Evolutionary conservation across 208 protist genomes (phyloP).

Genomic region (Trypanosoma rangeli): DNA sequence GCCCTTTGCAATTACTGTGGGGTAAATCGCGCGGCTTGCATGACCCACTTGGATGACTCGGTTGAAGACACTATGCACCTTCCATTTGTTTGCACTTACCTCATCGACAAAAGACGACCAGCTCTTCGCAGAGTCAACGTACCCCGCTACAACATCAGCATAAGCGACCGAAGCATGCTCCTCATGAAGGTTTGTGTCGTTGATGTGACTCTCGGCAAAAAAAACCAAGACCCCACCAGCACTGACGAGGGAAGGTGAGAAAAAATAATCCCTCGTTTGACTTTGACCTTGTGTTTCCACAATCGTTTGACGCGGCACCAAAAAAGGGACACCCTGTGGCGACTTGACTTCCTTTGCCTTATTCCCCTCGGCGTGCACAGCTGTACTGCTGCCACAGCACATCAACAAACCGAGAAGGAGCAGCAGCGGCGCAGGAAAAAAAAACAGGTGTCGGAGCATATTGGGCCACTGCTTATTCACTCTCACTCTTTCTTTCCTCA

Average conservation of each 20-base stretch:
- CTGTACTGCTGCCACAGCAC: not conserved
- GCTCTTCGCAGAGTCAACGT: not conserved
- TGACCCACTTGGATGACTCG: not conserved
- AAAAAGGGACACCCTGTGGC: not conserved
- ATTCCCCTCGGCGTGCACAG: not conserved
- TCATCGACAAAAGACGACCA: not conserved
- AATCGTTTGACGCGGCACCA: not conserved
- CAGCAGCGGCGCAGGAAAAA: not conserved
- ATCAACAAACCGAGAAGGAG: not conserved
- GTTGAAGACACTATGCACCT: not conserved
- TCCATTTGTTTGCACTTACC: not conserved
- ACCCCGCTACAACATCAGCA: constrained; percentile 1
- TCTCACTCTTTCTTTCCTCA: not conserved
- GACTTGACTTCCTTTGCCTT: not conserved
- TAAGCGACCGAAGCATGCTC: not conserved
- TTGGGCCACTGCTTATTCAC: not conserved
- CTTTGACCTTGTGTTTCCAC: not conserved
- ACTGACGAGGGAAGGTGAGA: not conserved
- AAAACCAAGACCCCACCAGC: not conserved
- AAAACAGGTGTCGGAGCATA: not conserved
- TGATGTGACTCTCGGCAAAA: not conserved
- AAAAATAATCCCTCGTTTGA: not conserved
- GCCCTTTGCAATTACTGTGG: not conserved
- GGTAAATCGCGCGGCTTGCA: not conserved
- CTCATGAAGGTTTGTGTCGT: not conserved